Conservation (phyloP, 2,329 filamentous ascomycete species). For the Ascosphaera acerosa region DNA sequence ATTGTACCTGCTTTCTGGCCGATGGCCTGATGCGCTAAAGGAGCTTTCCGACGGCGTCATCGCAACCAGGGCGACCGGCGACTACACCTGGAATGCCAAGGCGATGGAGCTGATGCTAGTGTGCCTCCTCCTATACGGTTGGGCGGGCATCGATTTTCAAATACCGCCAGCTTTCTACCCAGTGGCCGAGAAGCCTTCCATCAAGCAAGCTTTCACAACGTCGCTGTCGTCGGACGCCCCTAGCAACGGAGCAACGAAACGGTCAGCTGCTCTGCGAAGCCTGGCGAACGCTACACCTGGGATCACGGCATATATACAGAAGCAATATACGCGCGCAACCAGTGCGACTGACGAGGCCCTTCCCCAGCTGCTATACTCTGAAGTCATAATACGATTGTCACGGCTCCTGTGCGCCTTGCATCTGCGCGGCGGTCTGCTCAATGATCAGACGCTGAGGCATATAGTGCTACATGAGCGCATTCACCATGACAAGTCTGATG, state of each 20-base stretch:
- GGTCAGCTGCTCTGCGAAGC: constrained; percentile 22
- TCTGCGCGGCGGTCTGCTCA: constrained; percentile 24
- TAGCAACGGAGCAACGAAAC: too few species aligned
- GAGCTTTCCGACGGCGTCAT: constrained; percentile 60
- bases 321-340: constrained; percentile 27
- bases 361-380: constrained; percentile 28
- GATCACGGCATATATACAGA: constrained; percentile 29
- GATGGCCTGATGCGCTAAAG: constrained; percentile 69
- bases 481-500: constrained; percentile 11
- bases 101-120: constrained; percentile 70
- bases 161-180: constrained; percentile 29
- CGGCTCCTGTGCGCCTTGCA: constrained; percentile 27
- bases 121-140: constrained; percentile 59
- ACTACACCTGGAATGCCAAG: constrained; percentile 95
- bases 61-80: constrained; percentile 52
- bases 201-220: constrained; percentile 19
- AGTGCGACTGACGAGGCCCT: constrained; percentile 27
- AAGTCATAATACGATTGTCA: constrained; percentile 29
- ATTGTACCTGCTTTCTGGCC: constrained; percentile 66
- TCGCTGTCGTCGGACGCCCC: too few species aligned
- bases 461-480: constrained; percentile 30
- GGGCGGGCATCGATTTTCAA: constrained; percentile 56
- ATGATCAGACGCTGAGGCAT: constrained; percentile 28
- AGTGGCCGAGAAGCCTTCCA: constrained; percentile 21
- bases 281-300: constrained; percentile 30